Percentiles rank a stretch among this genome's conserved stretches.
Evolutionary conservation across 768 basidiomycete genomes (phyloP).

Genomic region (Podaxis sp.): DNA sequence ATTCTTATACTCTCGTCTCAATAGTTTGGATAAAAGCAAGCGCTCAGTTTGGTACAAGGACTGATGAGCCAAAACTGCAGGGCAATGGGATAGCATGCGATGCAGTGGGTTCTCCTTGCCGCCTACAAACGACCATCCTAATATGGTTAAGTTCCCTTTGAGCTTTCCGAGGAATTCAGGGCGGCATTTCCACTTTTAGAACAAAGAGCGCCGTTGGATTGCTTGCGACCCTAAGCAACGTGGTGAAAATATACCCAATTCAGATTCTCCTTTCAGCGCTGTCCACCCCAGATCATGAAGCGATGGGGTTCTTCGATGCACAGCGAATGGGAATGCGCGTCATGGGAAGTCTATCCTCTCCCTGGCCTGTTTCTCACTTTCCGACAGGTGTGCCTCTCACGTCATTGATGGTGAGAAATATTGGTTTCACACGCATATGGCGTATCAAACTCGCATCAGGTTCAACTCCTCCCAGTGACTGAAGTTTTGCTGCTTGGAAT

Average conservation of each 20-base stretch:
- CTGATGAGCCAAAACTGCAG: neutral
- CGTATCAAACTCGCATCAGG: too few species aligned
- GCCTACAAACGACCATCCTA: slow-evolving; percentile 10
- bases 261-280: neutral
- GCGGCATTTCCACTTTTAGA: neutral
- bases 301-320: neutral
- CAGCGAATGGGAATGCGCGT: neutral
- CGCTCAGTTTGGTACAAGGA: slow-evolving; percentile 6
- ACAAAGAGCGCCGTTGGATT: neutral
- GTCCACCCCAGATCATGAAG: neutral
- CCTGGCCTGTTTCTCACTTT: neutral
- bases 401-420: neutral
- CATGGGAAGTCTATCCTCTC: neutral
- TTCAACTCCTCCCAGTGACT: too few species aligned
- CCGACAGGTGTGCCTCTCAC: neutral
- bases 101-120: neutral
- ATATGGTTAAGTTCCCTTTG: neutral
- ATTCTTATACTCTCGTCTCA: slow-evolving; percentile 4
- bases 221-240: neutral
- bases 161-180: neutral
- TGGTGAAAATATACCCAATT: neutral
- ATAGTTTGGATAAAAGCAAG: neutral
- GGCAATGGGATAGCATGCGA: neutral
- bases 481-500: too few species aligned
- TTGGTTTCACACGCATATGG: too few species aligned